Percentiles rank a stretch among this genome's conserved stretches.
phyloP scores from a whole-genome alignment of 345 rosid species.

The Conringia planisiliqua region DNA sequence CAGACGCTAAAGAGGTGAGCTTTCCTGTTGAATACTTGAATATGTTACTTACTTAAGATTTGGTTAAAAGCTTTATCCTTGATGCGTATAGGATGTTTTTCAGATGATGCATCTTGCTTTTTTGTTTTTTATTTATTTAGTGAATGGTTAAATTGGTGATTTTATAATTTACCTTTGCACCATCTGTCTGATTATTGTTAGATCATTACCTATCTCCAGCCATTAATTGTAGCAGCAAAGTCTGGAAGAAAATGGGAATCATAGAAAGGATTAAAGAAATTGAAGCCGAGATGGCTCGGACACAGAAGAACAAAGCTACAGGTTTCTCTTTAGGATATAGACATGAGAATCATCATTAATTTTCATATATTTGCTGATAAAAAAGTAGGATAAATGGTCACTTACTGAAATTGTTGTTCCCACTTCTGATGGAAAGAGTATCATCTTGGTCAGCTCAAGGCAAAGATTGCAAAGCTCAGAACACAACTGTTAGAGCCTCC shows the following conservation, averaged over 20 bases:
- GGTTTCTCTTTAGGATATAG: conserved; percentile 36
- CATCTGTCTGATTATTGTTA: background rate
- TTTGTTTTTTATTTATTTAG: background rate
- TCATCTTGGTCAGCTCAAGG: conserved; percentile 99
- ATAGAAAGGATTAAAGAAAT: conserved; percentile 94
- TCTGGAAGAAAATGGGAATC: conserved; percentile 70
- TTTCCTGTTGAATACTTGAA: background rate
- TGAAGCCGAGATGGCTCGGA: conserved; percentile 99
- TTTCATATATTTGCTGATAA: background rate
- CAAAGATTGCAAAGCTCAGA: conserved; percentile 96
- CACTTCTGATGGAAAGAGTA: conserved; percentile 51
- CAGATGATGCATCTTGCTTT: background rate
- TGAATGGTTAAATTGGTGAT: background rate
- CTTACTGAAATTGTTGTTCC: background rate
- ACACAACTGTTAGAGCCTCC: conserved; percentile 96
- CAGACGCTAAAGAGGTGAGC: conserved; percentile 20
- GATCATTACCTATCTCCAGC: conserved; percentile 1
- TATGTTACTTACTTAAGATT: background rate
- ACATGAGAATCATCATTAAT: conserved; percentile 7
- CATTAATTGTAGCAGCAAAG: conserved; percentile 19
- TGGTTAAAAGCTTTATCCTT: background rate
- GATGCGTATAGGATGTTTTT: background rate
- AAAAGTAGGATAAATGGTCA: background rate
- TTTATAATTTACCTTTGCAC: background rate
- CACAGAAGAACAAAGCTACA: conserved; percentile 98